Evolutionary conservation across 305 asterid species (phyloP), one percentile per base, ranked within the genome.

Genomic region (Plantago rigida): DNA sequence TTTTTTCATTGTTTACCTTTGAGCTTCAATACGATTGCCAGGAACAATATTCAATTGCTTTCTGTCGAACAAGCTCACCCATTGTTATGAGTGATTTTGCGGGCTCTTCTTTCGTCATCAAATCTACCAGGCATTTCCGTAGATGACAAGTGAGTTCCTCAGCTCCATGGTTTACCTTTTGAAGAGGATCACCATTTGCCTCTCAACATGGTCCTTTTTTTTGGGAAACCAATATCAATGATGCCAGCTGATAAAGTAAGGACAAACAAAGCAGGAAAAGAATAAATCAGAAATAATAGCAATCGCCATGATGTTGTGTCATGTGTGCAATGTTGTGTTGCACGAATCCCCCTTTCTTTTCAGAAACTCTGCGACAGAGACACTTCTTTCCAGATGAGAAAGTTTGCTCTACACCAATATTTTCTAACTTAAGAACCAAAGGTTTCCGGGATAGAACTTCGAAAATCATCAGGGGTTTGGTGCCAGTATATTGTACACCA

Each of bases 191-290:
- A 53, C 59, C 15, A 29, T 29, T 54, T 29, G 13, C 24, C 45
- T 9, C 59, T 54, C 59, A 29, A 29, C 59, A n/a, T 13, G 45
- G n/a, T 28, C 45, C 39, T 10, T 26, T 53, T 53, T 15, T 24
- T 53, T 29, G 59, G 22, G 59, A 54, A 29, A 54, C 29, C 59
- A 54, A 54, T 19, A 54, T 36, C 22, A 54, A 2, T 11, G 59
- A 54, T 54, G 45, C 29, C n/a, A n/a, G 59, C 59, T 54, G 15
- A 29, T n/a, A n/a, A 0, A 13, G 39, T 22, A 13, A n/a, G 13
- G n/a, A 41, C 39, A 4, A 54, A 54, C 24, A 11, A 54, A 5
- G 59, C 56, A 19, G 34, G 29, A 4, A 51, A 22, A 22, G 26
- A 22, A 22, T 22, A 22, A 22, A 22, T 22, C 1, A 9, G 46